Evolutionary conservation across 495 filamentous ascomycete genomes (phyloP).

Genomic region (Aspergillus ostianus): DNA sequence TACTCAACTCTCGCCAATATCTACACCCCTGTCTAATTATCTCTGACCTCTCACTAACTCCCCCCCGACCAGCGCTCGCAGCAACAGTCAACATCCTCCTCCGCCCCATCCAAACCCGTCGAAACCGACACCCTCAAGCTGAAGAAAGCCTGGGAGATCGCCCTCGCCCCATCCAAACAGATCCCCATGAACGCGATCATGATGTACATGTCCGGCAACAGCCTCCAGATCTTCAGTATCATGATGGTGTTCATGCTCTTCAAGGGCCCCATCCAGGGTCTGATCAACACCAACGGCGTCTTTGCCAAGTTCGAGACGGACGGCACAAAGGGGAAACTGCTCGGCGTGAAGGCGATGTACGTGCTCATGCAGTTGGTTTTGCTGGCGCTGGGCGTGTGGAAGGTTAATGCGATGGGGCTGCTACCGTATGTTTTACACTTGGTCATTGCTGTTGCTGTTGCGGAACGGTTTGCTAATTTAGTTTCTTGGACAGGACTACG

Average conservation of each 20-base stretch:
- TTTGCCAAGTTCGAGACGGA: conserved; percentile 90
- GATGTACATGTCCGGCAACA: conserved; percentile 99
- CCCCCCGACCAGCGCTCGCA: conserved; percentile 34
- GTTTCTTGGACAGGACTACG: conserved; percentile 62
- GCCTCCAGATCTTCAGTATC: conserved; percentile 97
- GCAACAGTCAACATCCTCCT: conserved; percentile 29
- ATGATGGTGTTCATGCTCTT: conserved; percentile 99
- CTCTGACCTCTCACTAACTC: conserved; percentile 12
- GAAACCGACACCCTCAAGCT: conserved; percentile 94
- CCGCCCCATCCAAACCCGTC: conserved; percentile 46
- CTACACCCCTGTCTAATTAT: not conserved
- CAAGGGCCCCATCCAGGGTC: conserved; percentile 87
- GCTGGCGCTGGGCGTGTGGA: conserved; percentile 88
- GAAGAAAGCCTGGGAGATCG: conserved; percentile 99
- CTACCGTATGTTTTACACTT: conserved; percentile 68
- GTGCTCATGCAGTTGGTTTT: conserved; percentile 81
- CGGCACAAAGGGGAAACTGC: conserved; percentile 65
- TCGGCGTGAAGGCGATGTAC: conserved; percentile 82
- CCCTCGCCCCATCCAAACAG: conserved; percentile 88
- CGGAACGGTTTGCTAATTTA: conserved; percentile 12
- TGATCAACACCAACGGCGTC: conserved; percentile 71
- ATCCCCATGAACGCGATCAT: conserved; percentile 98
- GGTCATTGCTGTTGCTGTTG: not conserved
- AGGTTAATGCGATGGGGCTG: conserved; percentile 94
- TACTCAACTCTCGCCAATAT: not conserved